Evolutionary conservation across 169 alveolate species (phyloP), one percentile per base, ranked within the genome.

Genomic region (Plasmodium relictum): DNA sequence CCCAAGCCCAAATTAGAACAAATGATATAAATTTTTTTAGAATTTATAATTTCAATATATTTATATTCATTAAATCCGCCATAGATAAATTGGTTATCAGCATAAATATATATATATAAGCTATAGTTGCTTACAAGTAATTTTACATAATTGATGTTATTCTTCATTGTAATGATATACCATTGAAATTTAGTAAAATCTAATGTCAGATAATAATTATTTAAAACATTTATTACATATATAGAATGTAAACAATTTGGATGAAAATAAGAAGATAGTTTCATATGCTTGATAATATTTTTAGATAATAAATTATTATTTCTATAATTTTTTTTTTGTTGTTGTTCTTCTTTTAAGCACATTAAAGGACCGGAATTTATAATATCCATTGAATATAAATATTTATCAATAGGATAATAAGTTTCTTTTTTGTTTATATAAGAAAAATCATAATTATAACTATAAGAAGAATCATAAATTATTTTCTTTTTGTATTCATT

Each of bases 1-100:
- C 92, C 92, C 6, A 85, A 50, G 3, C 92, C 92, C 37, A 85
- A n/a, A 85, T 85, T 85, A 24, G 39, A 66, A 42, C 92, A 85
- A 9, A 85, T 85, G n/a, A 85, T 85, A 52, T 70, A 62, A 48
- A 85, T 62, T 24, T 54, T 56, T 62, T 65, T 69, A 16, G 68
- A 78, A 66, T 85, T 85, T 45, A 85, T 18, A 14, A 85, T 48
- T 70, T 85, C 76, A 20, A 85, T 48, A 62, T 70, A 66, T 61
- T 85, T 85, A 63, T 85, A 70, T 58, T 85, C 92, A 48, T 85
- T 85, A 70, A 85, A 85, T 24, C 92, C 92, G 0, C 70, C 39
- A 50, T 85, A 85, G 12, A 85, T 70, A 70, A 56, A 71, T 37
- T 85, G 69, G 41, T 52, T 58, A 63, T 85, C 87, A 1, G 87